Conservation (phyloP, 495 filamentous ascomycete species). For the Talaromyces adpressus region DNA sequence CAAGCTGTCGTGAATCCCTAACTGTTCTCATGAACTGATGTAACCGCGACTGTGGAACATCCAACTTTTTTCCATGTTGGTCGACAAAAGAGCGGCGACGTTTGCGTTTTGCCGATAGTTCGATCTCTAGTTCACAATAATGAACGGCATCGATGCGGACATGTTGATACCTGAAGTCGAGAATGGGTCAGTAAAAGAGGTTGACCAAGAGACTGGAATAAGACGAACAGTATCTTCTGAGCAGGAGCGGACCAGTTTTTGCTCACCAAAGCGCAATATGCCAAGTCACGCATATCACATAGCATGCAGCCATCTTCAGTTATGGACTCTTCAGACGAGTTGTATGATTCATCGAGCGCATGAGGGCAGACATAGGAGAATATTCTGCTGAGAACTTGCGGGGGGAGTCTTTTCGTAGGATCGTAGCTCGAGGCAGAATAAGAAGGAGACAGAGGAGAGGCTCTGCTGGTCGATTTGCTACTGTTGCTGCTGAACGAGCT, state of each 20-base stretch:
- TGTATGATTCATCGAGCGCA: conserved; percentile 64
- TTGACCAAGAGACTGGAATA: not conserved
- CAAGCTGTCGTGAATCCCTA: conserved; percentile 62
- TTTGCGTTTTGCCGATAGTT: conserved; percentile 69
- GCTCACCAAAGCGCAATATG: conserved; percentile 66
- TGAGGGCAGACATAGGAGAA: conserved; percentile 84
- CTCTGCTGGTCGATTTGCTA: not conserved
- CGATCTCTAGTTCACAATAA: conserved; percentile 82
- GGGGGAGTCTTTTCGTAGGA: conserved; percentile 48
- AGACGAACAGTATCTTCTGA: conserved; percentile 49
- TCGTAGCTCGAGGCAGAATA: conserved; percentile 26
- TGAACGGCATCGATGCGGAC: conserved; percentile 92
- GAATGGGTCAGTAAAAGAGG: not conserved
- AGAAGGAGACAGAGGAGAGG: not conserved
- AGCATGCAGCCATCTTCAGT: conserved; percentile 87
- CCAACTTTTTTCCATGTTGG: conserved; percentile 69
- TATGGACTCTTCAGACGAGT: conserved; percentile 73
- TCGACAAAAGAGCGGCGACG: conserved; percentile 61
- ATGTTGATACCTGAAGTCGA: conserved; percentile 62
- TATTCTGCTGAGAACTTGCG: conserved; percentile 60
- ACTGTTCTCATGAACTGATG: conserved; percentile 73
- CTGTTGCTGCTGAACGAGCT: not conserved
- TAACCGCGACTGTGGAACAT: conserved; percentile 69
- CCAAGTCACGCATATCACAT: conserved; percentile 88
- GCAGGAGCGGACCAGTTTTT: conserved; percentile 61